Evolutionary conservation across 495 filamentous ascomycete genomes (phyloP).

Genomic region (Aspergillus leporis): DNA sequence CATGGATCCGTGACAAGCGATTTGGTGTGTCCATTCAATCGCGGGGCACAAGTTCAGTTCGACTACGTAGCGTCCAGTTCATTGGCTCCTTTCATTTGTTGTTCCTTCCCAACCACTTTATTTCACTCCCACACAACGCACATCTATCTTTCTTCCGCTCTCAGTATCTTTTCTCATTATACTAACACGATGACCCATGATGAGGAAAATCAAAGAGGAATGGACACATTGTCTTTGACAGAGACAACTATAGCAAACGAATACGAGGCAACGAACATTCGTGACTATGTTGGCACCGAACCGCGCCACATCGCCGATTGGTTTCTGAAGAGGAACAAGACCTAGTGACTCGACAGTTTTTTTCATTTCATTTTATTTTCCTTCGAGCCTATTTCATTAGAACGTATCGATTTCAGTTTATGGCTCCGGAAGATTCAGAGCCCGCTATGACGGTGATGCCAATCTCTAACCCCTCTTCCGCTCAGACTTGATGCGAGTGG

Average conservation of each 20-base stretch:
- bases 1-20: neutral
- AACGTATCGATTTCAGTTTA: neutral
- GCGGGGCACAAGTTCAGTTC: too few relatives aligned
- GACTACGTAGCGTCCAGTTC: neutral
- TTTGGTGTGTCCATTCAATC: neutral
- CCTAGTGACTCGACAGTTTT: neutral
- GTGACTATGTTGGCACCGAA: neutral
- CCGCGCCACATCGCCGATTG: constrained; percentile 4
- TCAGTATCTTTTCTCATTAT: neutral
- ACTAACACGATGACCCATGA: neutral
- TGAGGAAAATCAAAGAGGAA: neutral
- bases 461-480: neutral
- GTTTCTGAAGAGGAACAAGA: neutral
- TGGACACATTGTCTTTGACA: neutral
- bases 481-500: constrained; percentile 1
- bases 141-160: neutral
- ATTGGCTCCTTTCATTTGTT: neutral
- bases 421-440: neutral
- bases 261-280: neutral
- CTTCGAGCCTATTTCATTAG: neutral
- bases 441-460: neutral
- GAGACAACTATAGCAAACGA: neutral
- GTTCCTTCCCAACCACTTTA: neutral
- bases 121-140: neutral
- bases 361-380: too few relatives aligned